phyloP scores from a whole-genome alignment of 345 rosid genomes.

The Anastatica hierochuntica region DNA sequence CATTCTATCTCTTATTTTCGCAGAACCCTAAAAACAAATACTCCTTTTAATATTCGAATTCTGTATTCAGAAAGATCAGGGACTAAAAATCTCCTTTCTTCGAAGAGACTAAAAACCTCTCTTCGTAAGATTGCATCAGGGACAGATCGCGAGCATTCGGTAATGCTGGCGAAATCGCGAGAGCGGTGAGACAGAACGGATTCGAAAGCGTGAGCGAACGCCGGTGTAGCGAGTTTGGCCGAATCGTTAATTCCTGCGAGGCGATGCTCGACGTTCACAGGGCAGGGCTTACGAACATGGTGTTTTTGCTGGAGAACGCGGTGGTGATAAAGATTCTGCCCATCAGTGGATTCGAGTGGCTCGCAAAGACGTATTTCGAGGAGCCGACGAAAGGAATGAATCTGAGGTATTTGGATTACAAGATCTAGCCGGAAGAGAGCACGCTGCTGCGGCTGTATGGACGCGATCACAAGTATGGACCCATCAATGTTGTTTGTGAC shows the following conservation, averaged over 20 bases:
- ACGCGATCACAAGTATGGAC: constrained; percentile 41
- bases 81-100: no score
- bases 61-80: no score
- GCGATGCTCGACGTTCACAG: constrained; percentile 82
- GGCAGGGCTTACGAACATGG: constrained; percentile 74
- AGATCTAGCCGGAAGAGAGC: constrained; percentile 52
- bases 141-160: constrained; percentile 44
- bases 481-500: no score
- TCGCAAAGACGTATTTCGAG: constrained; percentile 36
- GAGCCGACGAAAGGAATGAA: constrained; percentile 57
- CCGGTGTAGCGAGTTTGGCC: constrained; percentile 34
- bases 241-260: constrained; percentile 58
- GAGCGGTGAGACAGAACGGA: constrained; percentile 36
- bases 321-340: constrained; percentile 63
- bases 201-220: constrained; percentile 38
- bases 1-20: no score
- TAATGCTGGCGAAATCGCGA: constrained; percentile 34
- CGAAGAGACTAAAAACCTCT: no score
- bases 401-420: constrained; percentile 53
- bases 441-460: constrained; percentile 40
- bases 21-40: no score
- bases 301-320: constrained; percentile 75
- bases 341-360: constrained; percentile 52
- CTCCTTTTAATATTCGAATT: no score
- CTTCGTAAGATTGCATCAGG: no score